Conservation (phyloP, 345 rosid species). For the Eucalyptus decipiens region DNA sequence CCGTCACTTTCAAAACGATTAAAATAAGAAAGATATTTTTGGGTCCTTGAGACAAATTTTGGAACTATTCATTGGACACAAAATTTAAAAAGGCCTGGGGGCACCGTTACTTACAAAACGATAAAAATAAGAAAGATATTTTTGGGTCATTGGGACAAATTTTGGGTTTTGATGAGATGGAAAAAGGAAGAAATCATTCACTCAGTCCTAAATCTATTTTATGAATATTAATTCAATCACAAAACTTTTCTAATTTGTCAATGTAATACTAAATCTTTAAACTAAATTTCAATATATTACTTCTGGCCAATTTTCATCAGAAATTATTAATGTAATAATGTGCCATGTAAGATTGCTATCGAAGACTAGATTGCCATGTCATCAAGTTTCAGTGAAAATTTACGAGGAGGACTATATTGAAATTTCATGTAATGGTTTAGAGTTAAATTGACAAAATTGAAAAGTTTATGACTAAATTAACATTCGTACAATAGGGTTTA, state of each 20-base stretch:
- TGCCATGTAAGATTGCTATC: neutral
- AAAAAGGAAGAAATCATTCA: neutral
- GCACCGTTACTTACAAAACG: neutral
- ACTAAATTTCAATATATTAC: neutral
- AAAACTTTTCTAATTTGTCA: neutral
- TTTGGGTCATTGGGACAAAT: neutral
- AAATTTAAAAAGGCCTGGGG: neutral
- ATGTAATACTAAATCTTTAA: neutral
- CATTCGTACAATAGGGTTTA: neutral
- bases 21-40: neutral
- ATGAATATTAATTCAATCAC: neutral
- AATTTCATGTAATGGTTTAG: neutral
- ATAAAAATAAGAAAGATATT: neutral
- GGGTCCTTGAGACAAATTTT: neutral
- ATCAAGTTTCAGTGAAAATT: neutral
- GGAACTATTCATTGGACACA: neutral
- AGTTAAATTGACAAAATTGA: neutral
- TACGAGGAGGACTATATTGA: fast-evolving
- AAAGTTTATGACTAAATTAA: neutral
- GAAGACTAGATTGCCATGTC: neutral
- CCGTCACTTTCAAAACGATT: neutral
- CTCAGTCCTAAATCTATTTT: neutral
- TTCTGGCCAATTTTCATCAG: fast-evolving
- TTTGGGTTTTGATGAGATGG: neutral
- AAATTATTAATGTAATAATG: neutral